These are phyloP conservation scores for Stachybotrys chlorohalonatus DNA, from an alignment of 2,329 filamentous ascomycete species.

Conservation along the genomic window DNA sequence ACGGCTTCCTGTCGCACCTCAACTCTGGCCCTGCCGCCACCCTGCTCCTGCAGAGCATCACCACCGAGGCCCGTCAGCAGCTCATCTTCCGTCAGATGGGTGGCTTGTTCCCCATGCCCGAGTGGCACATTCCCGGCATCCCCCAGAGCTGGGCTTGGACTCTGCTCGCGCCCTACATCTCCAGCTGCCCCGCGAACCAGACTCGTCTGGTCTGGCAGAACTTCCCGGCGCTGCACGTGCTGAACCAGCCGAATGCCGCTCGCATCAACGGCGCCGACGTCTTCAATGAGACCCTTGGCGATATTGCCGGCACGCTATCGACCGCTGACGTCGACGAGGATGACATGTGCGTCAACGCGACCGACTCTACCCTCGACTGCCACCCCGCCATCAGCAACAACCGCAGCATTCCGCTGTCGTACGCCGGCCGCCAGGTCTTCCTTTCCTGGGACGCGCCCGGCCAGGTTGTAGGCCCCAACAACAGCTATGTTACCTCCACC, in stretches of 20 bases:
- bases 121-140: constrained; percentile 72
- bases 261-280: constrained; percentile 54
- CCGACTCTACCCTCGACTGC: constrained; percentile 46
- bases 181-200: constrained; percentile 61
- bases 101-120: constrained; percentile 72
- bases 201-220: constrained; percentile 79
- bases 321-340: constrained; percentile 31
- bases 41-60: constrained; percentile 66
- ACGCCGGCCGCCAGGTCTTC: constrained; percentile 62
- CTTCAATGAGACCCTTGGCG: constrained; percentile 55
- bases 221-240: constrained; percentile 61
- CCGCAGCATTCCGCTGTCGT: constrained; percentile 61
- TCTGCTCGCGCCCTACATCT: constrained; percentile 71
- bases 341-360: constrained; percentile 50
- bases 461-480: constrained; percentile 64
- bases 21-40: constrained; percentile 66
- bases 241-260: constrained; percentile 70
- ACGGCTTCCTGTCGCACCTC: constrained; percentile 71
- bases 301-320: constrained; percentile 45
- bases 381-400: constrained; percentile 58
- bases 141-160: constrained; percentile 84
- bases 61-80: constrained; percentile 74
- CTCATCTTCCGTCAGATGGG: constrained; percentile 77
- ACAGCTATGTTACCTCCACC: constrained; percentile 64
- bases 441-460: constrained; percentile 67